Evolutionary conservation across 2,329 filamentous ascomycete species (phyloP).

Genomic region (Aspergillus pseudoviridinutans): DNA sequence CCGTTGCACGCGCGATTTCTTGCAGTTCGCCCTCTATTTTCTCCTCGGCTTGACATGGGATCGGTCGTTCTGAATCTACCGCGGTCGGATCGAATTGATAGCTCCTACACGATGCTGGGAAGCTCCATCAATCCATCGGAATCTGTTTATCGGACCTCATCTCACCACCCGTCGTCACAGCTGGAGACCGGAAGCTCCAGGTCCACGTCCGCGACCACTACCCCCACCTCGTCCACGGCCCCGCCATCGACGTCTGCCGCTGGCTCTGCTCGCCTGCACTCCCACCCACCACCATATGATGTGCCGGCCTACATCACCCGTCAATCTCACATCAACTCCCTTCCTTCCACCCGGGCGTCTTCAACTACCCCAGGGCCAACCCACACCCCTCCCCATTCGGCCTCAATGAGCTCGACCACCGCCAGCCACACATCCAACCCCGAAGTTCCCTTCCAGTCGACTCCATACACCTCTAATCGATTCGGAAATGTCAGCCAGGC

Average conservation of each 20-base stretch:
- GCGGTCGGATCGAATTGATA: constrained; percentile 67
- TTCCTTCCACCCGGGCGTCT: constrained; percentile 22
- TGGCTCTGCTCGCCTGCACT: constrained; percentile 30
- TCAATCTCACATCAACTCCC: constrained; percentile 23
- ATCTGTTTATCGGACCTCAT: constrained; percentile 31
- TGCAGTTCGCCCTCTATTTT: background rate
- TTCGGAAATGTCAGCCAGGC: constrained; percentile 22
- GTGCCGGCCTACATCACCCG: constrained; percentile 33
- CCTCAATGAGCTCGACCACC: constrained; percentile 49
- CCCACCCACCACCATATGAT: constrained; percentile 26
- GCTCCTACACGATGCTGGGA: constrained; percentile 66
- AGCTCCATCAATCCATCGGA: constrained; percentile 40
- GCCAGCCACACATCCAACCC: constrained; percentile 26
- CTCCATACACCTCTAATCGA: constrained; percentile 16
- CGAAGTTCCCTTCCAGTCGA: constrained; percentile 11
- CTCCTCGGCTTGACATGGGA: constrained; percentile 51
- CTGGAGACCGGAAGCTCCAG: constrained; percentile 26
- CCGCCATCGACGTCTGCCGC: constrained; percentile 31
- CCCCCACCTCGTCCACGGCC: constrained; percentile 35
- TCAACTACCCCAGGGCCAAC: constrained; percentile 18
- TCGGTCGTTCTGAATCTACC: constrained; percentile 63
- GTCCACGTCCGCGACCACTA: constrained; percentile 27
- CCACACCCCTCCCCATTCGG: constrained; percentile 24
- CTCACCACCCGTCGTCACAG: constrained; percentile 20
- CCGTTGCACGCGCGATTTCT: constrained; percentile 4